These are phyloP conservation scores for Naegleria gruberi DNA, from an alignment of 208 protist genomes.

Conservation along the genomic window DNA sequence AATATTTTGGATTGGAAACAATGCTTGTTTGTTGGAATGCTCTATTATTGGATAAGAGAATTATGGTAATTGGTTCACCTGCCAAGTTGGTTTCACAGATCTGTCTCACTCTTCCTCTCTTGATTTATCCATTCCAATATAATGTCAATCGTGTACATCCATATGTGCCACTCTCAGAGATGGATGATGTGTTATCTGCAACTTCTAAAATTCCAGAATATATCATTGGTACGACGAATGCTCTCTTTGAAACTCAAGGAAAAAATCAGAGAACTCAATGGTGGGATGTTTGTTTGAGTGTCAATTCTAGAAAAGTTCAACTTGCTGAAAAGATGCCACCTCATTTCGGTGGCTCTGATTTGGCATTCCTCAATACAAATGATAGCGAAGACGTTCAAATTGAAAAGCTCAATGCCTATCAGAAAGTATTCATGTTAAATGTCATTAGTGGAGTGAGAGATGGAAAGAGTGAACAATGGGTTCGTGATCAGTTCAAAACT, in stretches of 20 bases:
- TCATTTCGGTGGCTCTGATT: background rate
- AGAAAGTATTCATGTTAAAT: background rate
- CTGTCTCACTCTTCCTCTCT: background rate
- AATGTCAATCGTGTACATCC: background rate
- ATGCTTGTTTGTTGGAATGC: background rate
- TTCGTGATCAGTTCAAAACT: background rate
- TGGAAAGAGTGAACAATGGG: background rate
- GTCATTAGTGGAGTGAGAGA: background rate
- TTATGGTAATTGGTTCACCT: slow-evolving; percentile 1
- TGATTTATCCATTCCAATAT: background rate
- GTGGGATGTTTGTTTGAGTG: slow-evolving; percentile 15
- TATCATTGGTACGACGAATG: background rate
- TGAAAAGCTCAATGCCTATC: background rate
- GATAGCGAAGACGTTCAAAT: background rate
- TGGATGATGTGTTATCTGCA: background rate
- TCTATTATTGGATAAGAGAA: background rate
- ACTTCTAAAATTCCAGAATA: background rate
- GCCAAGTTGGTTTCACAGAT: background rate
- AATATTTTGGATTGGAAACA: background rate
- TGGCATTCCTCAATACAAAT: background rate
- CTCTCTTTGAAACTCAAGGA: background rate
- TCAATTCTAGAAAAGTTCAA: background rate
- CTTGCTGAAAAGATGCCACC: background rate
- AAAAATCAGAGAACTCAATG: background rate
- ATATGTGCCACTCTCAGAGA: background rate